These are phyloP conservation scores for Neocatenulostroma microsporum DNA, from an alignment of 2,329 filamentous ascomycete genomes.

Conservation along the genomic window DNA sequence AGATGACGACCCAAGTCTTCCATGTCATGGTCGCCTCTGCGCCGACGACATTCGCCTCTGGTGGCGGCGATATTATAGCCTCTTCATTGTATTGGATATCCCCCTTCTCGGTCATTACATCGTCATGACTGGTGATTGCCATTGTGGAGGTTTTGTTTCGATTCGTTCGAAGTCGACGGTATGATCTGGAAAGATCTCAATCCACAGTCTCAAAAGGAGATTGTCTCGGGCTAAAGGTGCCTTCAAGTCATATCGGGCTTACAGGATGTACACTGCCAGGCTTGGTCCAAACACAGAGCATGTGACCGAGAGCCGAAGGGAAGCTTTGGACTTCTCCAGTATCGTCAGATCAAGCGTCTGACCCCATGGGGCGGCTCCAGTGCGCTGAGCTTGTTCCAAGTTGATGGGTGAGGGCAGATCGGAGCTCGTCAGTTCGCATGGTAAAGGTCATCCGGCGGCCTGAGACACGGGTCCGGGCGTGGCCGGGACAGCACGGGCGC, in stretches of 20 bases:
- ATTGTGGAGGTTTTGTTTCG: background rate
- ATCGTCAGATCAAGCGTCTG: background rate
- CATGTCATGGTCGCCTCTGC: constrained; percentile 7
- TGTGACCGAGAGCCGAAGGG: constrained; percentile 1
- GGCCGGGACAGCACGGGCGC: too few relatives aligned
- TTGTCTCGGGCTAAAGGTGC: too few relatives aligned
- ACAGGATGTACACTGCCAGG: constrained; percentile 4
- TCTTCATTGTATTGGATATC: constrained; percentile 5
- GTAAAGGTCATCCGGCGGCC: too few relatives aligned
- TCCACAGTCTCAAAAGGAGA: too few relatives aligned
- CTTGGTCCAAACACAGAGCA: background rate
- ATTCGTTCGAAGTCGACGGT: too few relatives aligned
- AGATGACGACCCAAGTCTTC: constrained; percentile 14
- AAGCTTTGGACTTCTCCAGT: background rate
- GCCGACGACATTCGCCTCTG: background rate
- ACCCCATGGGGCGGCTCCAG: background rate
- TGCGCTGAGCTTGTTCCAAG: too few relatives aligned
- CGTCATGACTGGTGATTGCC: background rate
- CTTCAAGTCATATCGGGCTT: too few relatives aligned
- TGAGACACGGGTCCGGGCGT: too few relatives aligned
- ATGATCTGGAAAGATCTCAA: too few relatives aligned
- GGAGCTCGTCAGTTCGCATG: too few relatives aligned
- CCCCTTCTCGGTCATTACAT: constrained; percentile 4
- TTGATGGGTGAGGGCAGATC: too few relatives aligned
- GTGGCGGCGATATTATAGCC: constrained; percentile 1